Evolutionary conservation across 2,329 filamentous ascomycete genomes (phyloP), one percentile per base, ranked within the genome.

Genomic region (Colletotrichum agaves): DNA sequence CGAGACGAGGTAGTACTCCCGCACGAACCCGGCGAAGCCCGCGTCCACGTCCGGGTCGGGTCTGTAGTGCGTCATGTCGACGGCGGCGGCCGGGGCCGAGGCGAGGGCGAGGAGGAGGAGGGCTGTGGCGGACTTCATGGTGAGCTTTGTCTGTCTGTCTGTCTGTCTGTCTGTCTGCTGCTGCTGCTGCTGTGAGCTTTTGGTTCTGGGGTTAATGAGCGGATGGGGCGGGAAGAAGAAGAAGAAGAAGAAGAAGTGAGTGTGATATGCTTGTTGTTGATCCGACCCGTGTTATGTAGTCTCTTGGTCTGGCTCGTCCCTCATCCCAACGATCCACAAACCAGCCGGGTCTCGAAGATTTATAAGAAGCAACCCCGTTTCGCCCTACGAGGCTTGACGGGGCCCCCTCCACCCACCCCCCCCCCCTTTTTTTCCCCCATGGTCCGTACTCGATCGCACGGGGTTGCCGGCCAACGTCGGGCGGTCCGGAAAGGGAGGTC

Each of bases 31-130:
- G 2, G 39, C 23, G 15, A 67, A 64, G 3, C 12, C 53, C 1
- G 39, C 33, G 8, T 67, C 64, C 17, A 67, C 64, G 47, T 15
- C 35, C 5, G 61, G 19, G 33, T 15, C 31, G 53, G 64, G 47
- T 8, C 37, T 27, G 53, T 67, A 67, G 23, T 53, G 33, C 17
- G 53, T 8, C 39, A 67, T 55, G 33, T 64, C 64, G 23, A 64
- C 61, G 3, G 64, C 64, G n/a, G 6, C 17, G 15, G 21, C 61
- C 39, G 60, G 21, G 11, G 39, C 2, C 27, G 27, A n/a, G 12
- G 31, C 8, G 19, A 63, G 17, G n/a, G 37, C 4, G 19, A 64
- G 17, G 21, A 60, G 21, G 8, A 11, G 31, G 21, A 59, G 37
- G 11, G 12, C n/a, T n/a, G 59, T 23, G 1, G 53, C 27, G 17